Percentiles rank a stretch among this genome's conserved stretches.
These are phyloP conservation scores for Colletotrichum sp. DNA, from an alignment of 2,329 filamentous ascomycete genomes.

Conservation along the genomic window DNA sequence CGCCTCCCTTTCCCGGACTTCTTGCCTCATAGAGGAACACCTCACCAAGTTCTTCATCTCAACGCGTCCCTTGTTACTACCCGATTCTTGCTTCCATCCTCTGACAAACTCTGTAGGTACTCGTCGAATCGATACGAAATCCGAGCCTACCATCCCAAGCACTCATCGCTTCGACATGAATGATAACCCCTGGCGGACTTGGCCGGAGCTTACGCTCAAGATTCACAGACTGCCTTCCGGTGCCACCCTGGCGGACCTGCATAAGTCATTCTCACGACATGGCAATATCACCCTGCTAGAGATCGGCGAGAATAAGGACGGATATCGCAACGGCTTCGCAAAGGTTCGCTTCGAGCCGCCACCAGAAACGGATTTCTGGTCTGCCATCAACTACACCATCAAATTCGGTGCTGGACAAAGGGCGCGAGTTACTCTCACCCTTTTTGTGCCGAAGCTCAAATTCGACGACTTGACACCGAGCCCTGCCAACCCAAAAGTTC, in stretches of 20 bases:
- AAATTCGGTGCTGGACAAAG: neutral
- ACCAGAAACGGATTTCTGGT: conserved; percentile 58
- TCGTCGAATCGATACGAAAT: neutral
- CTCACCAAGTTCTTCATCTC: neutral
- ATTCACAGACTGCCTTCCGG: conserved; percentile 14
- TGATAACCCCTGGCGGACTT: conserved; percentile 34
- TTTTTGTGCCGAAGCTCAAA: neutral
- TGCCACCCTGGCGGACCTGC: conserved; percentile 50
- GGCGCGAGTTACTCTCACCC: neutral
- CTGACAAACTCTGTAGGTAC: neutral
- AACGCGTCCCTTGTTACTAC: neutral
- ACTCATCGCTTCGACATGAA: neutral
- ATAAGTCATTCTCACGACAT: conserved; percentile 53
- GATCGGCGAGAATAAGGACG: conserved; percentile 49
- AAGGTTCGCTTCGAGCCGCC: conserved; percentile 65
- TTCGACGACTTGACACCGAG: conserved; percentile 27
- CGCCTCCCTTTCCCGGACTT: neutral
- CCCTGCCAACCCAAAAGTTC: conserved; percentile 31
- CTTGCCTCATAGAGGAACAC: neutral
- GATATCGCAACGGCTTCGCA: conserved; percentile 44
- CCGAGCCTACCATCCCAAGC: neutral
- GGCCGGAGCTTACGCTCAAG: conserved; percentile 32
- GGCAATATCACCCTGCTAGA: conserved; percentile 64
- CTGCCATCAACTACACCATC: conserved; percentile 32
- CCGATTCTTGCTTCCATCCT: neutral